Conservation (phyloP, 768 basidiomycete genomes). For the Tulasnella calospora region DNA sequence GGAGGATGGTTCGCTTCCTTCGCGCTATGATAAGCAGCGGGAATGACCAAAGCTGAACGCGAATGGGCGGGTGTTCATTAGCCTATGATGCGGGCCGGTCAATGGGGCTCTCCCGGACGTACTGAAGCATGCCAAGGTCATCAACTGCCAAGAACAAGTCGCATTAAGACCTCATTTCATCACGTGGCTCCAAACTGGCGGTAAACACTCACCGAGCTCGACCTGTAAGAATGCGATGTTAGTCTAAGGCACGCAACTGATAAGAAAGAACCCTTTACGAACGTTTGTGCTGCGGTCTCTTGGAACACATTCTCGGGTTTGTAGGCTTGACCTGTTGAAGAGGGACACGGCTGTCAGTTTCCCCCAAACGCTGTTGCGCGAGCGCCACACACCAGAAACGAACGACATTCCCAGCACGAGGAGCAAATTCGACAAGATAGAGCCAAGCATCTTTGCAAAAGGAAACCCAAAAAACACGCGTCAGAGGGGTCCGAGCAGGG, state of each 20-base stretch:
- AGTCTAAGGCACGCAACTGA: conserved; percentile 20
- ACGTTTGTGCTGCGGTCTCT: conserved; percentile 84
- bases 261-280: conserved; percentile 34
- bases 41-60: conserved; percentile 68
- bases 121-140: conserved; percentile 87
- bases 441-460: conserved; percentile 68
- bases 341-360: not conserved
- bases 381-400: conserved; percentile 54
- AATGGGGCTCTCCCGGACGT: conserved; percentile 34
- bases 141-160: conserved; percentile 46
- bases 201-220: conserved; percentile 39
- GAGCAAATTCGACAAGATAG: conserved; percentile 83
- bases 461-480: not conserved
- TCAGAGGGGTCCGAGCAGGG: not conserved
- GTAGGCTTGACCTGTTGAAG: conserved; percentile 54
- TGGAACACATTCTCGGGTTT: conserved; percentile 68
- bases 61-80: conserved; percentile 17
- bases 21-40: conserved; percentile 66
- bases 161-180: conserved; percentile 23
- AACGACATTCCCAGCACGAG: conserved; percentile 89
- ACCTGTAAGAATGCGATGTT: conserved; percentile 31
- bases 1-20: conserved; percentile 23
- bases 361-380: not conserved
- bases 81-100: not conserved
- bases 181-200: conserved; percentile 22